Evolutionary conservation across 306 rosid species (phyloP).

Genomic region (Crataegus laevigata): DNA sequence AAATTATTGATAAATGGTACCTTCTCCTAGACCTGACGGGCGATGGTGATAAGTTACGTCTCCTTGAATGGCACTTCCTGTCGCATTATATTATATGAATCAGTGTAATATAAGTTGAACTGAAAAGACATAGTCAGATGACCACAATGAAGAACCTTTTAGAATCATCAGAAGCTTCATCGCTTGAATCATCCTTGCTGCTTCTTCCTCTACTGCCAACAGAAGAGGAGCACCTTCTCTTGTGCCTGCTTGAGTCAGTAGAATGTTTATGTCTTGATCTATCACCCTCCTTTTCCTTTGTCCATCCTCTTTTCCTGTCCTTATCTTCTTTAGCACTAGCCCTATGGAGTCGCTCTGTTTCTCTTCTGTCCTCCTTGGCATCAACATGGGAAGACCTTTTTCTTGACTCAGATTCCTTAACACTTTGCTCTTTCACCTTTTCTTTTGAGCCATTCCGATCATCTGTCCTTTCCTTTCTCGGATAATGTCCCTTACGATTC

Average conservation of each 20-base stretch:
- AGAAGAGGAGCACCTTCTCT: constrained; percentile 66
- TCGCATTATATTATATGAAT: constrained; percentile 26
- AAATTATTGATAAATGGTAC: constrained; percentile 39
- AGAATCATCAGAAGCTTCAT: constrained; percentile 68
- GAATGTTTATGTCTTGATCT: constrained; percentile 55
- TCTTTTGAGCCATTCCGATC: constrained; percentile 52
- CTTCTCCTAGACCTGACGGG: constrained; percentile 84
- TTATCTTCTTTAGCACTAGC: constrained; percentile 44
- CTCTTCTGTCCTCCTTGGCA: constrained; percentile 58
- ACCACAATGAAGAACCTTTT: constrained; percentile 49
- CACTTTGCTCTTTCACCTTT: constrained; percentile 43
- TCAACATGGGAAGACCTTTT: constrained; percentile 53
- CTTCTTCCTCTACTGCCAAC: constrained; percentile 64
- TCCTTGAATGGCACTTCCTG: constrained; percentile 81
- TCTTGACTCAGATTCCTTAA: constrained; percentile 60
- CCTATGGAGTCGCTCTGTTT: constrained; percentile 45
- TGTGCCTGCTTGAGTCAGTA: constrained; percentile 55
- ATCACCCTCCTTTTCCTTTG: constrained; percentile 63
- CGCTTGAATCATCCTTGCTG: constrained; percentile 73
- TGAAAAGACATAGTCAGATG: constrained; percentile 5
- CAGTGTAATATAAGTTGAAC: constrained; percentile 1
- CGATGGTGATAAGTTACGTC: constrained; percentile 68
- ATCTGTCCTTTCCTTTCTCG: constrained; percentile 50
- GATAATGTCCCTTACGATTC: constrained; percentile 43
- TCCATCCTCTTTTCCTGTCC: constrained; percentile 50